Evolutionary conservation across 1,139 yeast species (phyloP).

Genomic region (Kodamaea sp.): DNA sequence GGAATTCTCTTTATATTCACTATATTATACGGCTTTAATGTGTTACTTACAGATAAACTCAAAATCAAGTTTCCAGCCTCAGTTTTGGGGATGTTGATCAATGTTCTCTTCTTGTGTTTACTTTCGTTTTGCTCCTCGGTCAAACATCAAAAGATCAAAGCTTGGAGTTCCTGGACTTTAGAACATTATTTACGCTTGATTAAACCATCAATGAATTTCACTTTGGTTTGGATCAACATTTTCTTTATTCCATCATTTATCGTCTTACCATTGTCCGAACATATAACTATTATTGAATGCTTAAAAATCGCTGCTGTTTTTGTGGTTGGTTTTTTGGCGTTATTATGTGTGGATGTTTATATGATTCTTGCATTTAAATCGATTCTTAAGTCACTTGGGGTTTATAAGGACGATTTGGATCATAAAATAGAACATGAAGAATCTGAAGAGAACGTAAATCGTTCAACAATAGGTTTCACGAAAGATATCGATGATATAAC

Average conservation of each 20-base stretch:
- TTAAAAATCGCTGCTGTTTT: constrained; percentile 73
- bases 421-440: neutral
- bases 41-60: constrained; percentile 44
- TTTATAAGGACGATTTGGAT: neutral
- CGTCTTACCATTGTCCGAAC: constrained; percentile 61
- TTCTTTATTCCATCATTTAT: constrained; percentile 78
- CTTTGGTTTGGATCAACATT: constrained; percentile 72
- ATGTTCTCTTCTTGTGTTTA: constrained; percentile 47
- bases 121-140: constrained; percentile 12
- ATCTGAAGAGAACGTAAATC: neutral
- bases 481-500: constrained; percentile 6
- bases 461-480: constrained; percentile 1
- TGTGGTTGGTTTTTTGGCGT: constrained; percentile 55
- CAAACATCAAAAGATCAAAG: constrained; percentile 22
- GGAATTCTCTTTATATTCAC: constrained; percentile 33
- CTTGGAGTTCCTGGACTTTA: constrained; percentile 29
- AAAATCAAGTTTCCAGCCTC: constrained; percentile 68
- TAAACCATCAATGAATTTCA: constrained; percentile 65
- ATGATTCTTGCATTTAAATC: constrained; percentile 31
- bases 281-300: constrained; percentile 64
- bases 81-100: constrained; percentile 68
- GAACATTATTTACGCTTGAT: constrained; percentile 44
- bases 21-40: constrained; percentile 63
- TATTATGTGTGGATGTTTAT: constrained; percentile 45
- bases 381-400: constrained; percentile 19